Evolutionary conservation across 2,329 filamentous ascomycete genomes (phyloP).

Genomic region (Cercospora nicotianae): DNA sequence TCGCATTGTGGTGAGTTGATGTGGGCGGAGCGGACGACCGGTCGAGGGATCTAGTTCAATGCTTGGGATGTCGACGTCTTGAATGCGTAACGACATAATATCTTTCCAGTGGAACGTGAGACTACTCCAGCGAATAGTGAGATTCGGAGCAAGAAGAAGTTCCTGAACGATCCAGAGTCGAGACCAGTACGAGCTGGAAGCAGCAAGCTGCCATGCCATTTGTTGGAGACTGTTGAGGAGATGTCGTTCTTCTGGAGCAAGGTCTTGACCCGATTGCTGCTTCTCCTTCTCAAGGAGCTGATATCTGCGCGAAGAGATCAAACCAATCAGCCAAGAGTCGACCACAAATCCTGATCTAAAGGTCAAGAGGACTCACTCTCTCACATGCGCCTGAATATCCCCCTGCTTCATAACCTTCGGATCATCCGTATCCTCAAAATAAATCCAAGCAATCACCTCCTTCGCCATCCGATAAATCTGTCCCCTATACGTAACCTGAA

Average conservation of each 20-base stretch:
- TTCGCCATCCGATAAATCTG: constrained; percentile 21
- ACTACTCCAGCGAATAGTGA: constrained; percentile 5
- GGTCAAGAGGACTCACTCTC: background rate
- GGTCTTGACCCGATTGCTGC: background rate
- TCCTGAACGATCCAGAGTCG: constrained; percentile 16
- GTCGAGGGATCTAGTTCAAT: background rate
- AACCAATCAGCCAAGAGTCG: background rate
- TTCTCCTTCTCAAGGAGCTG: background rate
- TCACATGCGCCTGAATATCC: constrained; percentile 3
- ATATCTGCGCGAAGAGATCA: background rate
- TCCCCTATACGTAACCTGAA: constrained; percentile 26
- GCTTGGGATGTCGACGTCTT: background rate
- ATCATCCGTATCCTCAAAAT: constrained; percentile 13
- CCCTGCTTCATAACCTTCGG: constrained; percentile 10
- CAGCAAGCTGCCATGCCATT: constrained; percentile 9
- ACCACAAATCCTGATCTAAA: background rate
- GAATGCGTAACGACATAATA: background rate
- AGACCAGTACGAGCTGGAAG: constrained; percentile 11
- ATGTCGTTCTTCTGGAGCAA: background rate
- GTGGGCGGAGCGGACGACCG: constrained; percentile 3
- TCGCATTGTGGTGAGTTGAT: constrained; percentile 1
- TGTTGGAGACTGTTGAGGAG: constrained; percentile 1
- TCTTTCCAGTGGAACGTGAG: constrained; percentile 5
- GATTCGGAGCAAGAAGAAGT: constrained; percentile 7
- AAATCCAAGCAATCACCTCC: constrained; percentile 19